Conservation (phyloP, 208 protist species). For the Leishmania aethiopica region DNA sequence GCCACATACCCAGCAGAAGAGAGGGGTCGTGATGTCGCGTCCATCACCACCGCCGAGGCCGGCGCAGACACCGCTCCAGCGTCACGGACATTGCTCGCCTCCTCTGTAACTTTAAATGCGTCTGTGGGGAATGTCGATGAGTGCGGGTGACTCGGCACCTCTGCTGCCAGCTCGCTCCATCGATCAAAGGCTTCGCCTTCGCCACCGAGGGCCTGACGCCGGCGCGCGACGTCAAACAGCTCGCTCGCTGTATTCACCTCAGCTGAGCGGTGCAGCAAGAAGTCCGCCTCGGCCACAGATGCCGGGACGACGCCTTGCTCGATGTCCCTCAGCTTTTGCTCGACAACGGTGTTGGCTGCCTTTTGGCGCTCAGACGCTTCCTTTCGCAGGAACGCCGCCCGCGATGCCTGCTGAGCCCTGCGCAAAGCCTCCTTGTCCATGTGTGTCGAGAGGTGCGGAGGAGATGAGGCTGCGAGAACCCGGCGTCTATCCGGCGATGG, state of each 20-base stretch:
- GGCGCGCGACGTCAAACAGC: constrained; percentile 59
- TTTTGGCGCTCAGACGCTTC: constrained; percentile 63
- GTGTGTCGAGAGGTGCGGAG: background rate
- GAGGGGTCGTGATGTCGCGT: background rate
- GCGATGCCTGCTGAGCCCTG: constrained; percentile 70
- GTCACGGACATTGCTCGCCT: background rate
- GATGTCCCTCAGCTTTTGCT: constrained; percentile 78
- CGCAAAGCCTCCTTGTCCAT: constrained; percentile 69
- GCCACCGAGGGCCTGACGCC: constrained; percentile 51
- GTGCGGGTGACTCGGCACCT: constrained; percentile 2
- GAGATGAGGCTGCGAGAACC: constrained; percentile 6
- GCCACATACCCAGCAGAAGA: constrained; percentile 44
- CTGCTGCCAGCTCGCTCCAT: constrained; percentile 8
- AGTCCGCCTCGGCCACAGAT: constrained; percentile 65
- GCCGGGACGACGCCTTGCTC: constrained; percentile 73
- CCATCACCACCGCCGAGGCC: background rate
- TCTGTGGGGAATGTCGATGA: background rate
- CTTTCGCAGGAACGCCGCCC: constrained; percentile 71
- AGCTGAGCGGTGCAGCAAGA: constrained; percentile 61
- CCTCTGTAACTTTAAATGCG: background rate
- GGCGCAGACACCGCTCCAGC: background rate
- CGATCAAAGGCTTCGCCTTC: constrained; percentile 26
- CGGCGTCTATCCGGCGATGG: background rate
- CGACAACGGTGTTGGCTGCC: constrained; percentile 63
- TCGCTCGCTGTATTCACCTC: constrained; percentile 68